Percentiles rank a stretch among this genome's conserved stretches.
phyloP scores from a whole-genome alignment of 139 green algal genomes.

The Chlorella sp. region DNA sequence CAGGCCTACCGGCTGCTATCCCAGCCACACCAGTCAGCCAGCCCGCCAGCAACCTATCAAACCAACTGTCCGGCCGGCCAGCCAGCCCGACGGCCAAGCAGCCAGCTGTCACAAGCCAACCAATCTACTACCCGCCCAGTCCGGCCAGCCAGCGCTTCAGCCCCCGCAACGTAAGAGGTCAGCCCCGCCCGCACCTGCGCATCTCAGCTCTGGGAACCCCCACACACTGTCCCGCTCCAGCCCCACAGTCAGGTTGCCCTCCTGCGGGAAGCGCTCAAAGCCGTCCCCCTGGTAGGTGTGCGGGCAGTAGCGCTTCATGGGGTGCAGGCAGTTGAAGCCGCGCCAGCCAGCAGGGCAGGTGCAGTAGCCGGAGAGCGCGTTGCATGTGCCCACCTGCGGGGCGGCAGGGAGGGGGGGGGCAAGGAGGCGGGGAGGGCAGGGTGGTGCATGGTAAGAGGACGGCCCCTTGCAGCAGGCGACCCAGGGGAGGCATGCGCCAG shows the following conservation, averaged over 20 bases:
- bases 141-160: too few relatives aligned
- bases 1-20: too few relatives aligned
- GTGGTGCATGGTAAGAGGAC: neutral
- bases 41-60: too few relatives aligned
- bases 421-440: neutral
- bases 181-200: slow-evolving; percentile 7
- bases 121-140: too few relatives aligned
- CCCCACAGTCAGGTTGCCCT: neutral
- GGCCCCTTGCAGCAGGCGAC: neutral
- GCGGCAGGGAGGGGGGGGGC: neutral
- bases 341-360: slow-evolving; percentile 25
- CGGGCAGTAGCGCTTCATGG: slow-evolving; percentile 39
- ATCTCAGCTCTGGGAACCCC: neutral
- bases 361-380: slow-evolving; percentile 20
- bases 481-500: neutral
- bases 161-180: too few relatives aligned
- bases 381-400: slow-evolving; percentile 32
- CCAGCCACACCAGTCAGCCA: too few relatives aligned
- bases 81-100: too few relatives aligned
- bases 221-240: neutral
- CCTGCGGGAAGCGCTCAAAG: neutral
- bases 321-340: slow-evolving; percentile 28
- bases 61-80: too few relatives aligned
- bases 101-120: too few relatives aligned
- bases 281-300: neutral